Evolutionary conservation across 208 protist genomes (phyloP), one percentile per base, ranked within the genome.

Genomic region (Leptomonas pyrrhocoris): DNA sequence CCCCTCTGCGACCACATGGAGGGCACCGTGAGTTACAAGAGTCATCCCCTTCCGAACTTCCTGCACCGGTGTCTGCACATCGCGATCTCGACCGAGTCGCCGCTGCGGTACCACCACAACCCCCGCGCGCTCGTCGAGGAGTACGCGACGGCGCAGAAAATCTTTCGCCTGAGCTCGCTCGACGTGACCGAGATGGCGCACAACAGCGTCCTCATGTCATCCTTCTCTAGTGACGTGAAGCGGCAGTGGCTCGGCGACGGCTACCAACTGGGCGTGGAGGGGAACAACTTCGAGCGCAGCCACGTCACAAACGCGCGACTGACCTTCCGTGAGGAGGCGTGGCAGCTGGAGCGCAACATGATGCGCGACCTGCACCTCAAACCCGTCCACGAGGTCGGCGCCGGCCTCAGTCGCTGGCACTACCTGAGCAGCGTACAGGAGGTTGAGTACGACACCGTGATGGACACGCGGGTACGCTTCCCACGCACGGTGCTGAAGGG

Each of bases 1-100:
- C 98, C 98, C 18, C 80, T 99, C 16, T 92, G 81, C 78, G 99
- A 99, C 79, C 98, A 99, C 83, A 86, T 96, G 38, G 81, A 99
- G 23, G 98, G 97, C 65, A 80, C 98, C n/a, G 80, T 91, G 40
- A 63, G 81, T 16, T 99, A 99, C 81, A 67, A 94, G 59, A 78
- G 97, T 57, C 94, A 98, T 68, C 98, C 98, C 19, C 96, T 99
- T 62, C 92, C 86, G 15, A 89, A 92, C 30, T 98, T 98, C 80
- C 91, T 99, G 75, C 83, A 95, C 56, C 84, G 90, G 42, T 98
- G 98, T 60, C 79, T 99, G 45, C 97, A 98, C 71, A 94, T 99
- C 34, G 90, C 97, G 5, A 90, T 99, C 31, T 92, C 96, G 1
- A 99, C 98, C 1, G 98, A 99, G 65, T 96, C 98, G 48, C 98